Evolutionary conservation across 441 rosid genomes (phyloP), one percentile per base, ranked within the genome.

Genomic region (Gossypium trilobum): DNA sequence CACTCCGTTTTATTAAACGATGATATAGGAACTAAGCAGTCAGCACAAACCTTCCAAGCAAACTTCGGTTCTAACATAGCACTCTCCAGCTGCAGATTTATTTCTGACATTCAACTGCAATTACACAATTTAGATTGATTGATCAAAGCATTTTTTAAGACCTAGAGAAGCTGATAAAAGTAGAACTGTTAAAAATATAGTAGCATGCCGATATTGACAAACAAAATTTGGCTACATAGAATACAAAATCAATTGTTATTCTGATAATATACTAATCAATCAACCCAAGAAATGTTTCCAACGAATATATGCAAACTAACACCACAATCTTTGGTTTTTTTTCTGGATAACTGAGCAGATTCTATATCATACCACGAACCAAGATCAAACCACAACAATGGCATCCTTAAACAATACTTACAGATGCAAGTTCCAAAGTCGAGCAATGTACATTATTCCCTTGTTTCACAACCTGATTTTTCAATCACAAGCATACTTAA

Each of bases 371-470:
- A 51, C 23, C 42, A 57, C 62, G 31, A 39, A 59, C 51, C 42
- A 59, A 70, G 66, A 20, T 33, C 31, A 51, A 56, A 29, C 44
- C 68, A 71, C 73, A 27, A 48, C 54, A 55, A 59, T 66, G 42
- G 39, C 70, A 10, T 59, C 42, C 10, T 17, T 39, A 39, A 66
- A 65, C 29, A 78, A 88, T 56, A 57, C 98, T 89, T 82, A 95
- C 99, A 25, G 98, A 95, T 80, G 99, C 90, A 31, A 95, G 96
- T 82, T 95, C 99, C 81, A 89, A 81, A 71, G 95, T 91, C 52
- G 97, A 92, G 86, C 92, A 95, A 77, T 91, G 99, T 59, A 88
- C 76, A 79, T 95, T 91, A 79, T 91, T 95, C 77, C 99, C 98
- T 81, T 91, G 96, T 82, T 87, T 95, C 77, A 89, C 79, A 55